Percentiles rank a stretch among this genome's conserved stretches.
Conservation (phyloP, 257 asterid genomes). For the Ophiorrhiza pumila region DNA sequence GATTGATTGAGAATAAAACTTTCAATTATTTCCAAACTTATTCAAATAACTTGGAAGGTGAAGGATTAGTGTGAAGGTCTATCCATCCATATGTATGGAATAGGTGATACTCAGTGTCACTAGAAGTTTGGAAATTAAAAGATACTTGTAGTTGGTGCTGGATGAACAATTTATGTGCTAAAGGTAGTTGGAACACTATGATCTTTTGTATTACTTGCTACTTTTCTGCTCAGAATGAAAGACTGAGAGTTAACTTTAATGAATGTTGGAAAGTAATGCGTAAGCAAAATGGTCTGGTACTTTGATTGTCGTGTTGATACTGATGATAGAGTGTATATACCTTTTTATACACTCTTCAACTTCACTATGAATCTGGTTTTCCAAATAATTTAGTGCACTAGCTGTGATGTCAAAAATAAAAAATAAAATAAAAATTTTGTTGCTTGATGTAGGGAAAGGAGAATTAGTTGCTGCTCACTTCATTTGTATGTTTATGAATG, state of each 20-base stretch:
- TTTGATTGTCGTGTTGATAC: background rate
- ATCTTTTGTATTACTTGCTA: background rate
- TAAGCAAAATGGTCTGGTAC: background rate
- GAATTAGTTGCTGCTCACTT: background rate
- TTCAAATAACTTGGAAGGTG: slow-evolving; percentile 1
- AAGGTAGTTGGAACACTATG: background rate
- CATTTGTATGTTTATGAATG: background rate
- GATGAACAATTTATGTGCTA: background rate
- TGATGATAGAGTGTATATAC: background rate
- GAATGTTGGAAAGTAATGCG: background rate
- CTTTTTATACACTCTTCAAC: background rate
- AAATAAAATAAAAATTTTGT: too few relatives aligned
- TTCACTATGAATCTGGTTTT: background rate
- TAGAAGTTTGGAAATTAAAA: background rate
- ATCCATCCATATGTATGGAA: background rate
- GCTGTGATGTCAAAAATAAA: background rate
- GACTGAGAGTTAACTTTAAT: background rate
- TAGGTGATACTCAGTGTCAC: background rate
- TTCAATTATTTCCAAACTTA: background rate
- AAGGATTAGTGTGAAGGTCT: background rate
- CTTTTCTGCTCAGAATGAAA: background rate
- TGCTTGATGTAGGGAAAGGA: background rate
- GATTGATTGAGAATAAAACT: background rate
- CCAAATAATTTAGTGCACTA: background rate
- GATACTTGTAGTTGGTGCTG: background rate